Percentiles rank a stretch among this genome's conserved stretches.
phyloP scores from a whole-genome alignment of 2,329 filamentous ascomycete genomes.

The Sarocladiaceae sp. region DNA sequence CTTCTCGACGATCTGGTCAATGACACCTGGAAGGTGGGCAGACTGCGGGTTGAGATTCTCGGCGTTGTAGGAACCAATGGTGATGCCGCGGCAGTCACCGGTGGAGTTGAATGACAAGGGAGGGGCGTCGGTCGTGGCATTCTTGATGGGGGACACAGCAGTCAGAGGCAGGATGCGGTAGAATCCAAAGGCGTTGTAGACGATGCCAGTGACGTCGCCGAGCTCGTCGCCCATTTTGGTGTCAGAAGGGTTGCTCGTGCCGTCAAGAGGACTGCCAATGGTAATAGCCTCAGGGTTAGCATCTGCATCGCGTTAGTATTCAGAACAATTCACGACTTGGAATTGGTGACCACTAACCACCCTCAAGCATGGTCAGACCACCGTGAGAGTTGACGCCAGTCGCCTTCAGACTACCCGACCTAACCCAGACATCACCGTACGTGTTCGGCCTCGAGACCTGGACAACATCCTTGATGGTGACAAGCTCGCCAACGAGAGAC shows the following conservation, averaged over 20 bases:
- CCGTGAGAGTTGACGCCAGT: constrained; percentile 57
- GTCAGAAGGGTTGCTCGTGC: constrained; percentile 49
- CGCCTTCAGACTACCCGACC: constrained; percentile 54
- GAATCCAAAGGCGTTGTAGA: constrained; percentile 60
- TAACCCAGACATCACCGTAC: constrained; percentile 64
- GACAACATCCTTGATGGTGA: constrained; percentile 52
- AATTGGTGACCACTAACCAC: constrained; percentile 37
- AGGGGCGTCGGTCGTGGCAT: constrained; percentile 38
- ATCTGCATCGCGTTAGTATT: constrained; percentile 32
- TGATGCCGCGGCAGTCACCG: constrained; percentile 54
- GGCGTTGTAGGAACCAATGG: constrained; percentile 62
- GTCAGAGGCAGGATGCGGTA: constrained; percentile 62
- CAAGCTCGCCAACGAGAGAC: constrained; percentile 59
- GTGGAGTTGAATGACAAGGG: constrained; percentile 47
- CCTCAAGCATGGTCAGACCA: constrained; percentile 56
- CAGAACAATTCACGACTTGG: too few species aligned
- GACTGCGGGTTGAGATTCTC: constrained; percentile 59
- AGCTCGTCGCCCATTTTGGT: constrained; percentile 60
- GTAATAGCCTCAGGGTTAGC: constrained; percentile 64
- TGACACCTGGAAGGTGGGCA: constrained; percentile 49
- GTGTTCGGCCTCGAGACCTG: constrained; percentile 55
- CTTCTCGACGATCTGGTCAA: constrained; percentile 58
- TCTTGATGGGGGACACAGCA: constrained; percentile 41
- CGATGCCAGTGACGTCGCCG: constrained; percentile 61
- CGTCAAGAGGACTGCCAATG: constrained; percentile 60